A percentile compares a stretch with the other conserved stretches of the same genome.
phyloP scores from a whole-genome alignment of 2,329 filamentous ascomycete species.

The Leptographium procerum region DNA sequence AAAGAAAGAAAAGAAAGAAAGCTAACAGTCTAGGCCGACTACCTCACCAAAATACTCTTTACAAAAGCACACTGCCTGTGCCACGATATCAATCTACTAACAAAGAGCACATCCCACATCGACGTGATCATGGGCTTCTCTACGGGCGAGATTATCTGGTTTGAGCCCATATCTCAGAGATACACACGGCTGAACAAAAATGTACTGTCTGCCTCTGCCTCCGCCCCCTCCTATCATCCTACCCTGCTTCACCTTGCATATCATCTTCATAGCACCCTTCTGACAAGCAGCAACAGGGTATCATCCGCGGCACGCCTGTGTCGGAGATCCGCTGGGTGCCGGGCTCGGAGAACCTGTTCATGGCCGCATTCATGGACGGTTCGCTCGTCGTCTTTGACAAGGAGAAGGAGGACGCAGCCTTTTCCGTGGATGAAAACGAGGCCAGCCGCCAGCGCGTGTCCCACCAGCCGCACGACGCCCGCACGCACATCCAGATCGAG shows the following conservation, averaged over 20 bases:
- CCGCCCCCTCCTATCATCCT: no score
- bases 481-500: constrained; percentile 54
- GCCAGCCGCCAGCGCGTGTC: constrained; percentile 21
- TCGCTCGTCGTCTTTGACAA: constrained; percentile 92
- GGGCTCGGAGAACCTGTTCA: constrained; percentile 82
- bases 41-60: constrained; percentile 90
- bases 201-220: constrained; percentile 35
- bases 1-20: no score
- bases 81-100: constrained; percentile 80
- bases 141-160: constrained; percentile 96
- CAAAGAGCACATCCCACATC: constrained; percentile 68
- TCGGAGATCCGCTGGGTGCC: constrained; percentile 89
- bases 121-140: constrained; percentile 95
- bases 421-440: constrained; percentile 56
- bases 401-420: constrained; percentile 80
- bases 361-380: constrained; percentile 87
- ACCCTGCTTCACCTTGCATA: no score
- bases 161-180: constrained; percentile 90
- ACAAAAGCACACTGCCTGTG: constrained; percentile 93
- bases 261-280: no score
- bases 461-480: constrained; percentile 17
- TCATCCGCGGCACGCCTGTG: constrained; percentile 77
- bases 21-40: constrained; percentile 46
- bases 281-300: constrained; percentile 47
- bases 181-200: constrained; percentile 97